Evolutionary conservation across 208 protist species (phyloP).

Genomic region (Leishmania mexicana): DNA sequence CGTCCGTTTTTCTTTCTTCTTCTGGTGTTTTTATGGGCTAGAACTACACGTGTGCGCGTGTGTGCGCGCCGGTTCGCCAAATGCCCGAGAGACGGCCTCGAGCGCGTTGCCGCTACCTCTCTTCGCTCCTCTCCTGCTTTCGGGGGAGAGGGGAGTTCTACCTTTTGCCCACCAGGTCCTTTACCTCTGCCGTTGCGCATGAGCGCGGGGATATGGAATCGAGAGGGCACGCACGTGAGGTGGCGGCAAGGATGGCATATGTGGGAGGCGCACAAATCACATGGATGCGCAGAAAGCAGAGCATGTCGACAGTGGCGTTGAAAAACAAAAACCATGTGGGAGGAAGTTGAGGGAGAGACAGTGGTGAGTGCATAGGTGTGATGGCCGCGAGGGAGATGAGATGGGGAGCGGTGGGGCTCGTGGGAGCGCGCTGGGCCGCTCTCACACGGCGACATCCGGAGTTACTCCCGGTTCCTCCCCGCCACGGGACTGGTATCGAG

Average conservation of each 20-base stretch:
- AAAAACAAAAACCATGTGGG: not conserved
- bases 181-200: no score
- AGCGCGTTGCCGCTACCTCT: not conserved
- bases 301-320: no score
- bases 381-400: not conserved
- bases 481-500: not conserved
- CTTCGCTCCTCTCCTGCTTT: not conserved
- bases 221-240: no score
- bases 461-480: not conserved
- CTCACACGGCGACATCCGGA: not conserved
- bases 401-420: not conserved
- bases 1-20: no score
- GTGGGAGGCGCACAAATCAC: no score
- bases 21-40: not conserved
- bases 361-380: not conserved
- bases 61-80: not conserved
- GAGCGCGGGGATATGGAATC: no score
- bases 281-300: no score
- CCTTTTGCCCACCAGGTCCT: no score
- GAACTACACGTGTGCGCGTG: not conserved
- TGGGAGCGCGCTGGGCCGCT: not conserved
- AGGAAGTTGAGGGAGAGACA: not conserved
- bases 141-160: no score
- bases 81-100: not conserved
- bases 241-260: no score